These are phyloP conservation scores for Fibroporia radiculosa DNA, from an alignment of 768 basidiomycete genomes.

Conservation along the genomic window DNA sequence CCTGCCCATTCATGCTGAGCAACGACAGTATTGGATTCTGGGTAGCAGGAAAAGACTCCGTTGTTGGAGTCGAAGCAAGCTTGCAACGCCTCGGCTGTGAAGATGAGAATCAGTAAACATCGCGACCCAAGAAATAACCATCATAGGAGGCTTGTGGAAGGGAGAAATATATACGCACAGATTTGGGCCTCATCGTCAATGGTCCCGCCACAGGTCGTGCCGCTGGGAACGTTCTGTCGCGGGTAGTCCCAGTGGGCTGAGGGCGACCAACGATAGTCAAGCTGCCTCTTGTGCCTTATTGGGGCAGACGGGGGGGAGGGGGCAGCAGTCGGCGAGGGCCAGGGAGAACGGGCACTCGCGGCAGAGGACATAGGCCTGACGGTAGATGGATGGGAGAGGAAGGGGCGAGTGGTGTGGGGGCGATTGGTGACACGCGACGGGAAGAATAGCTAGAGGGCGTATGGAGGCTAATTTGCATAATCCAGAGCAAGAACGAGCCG, in stretches of 20 bases:
- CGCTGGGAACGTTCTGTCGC: background rate
- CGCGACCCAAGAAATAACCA: background rate
- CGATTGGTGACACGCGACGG: conserved; percentile 13
- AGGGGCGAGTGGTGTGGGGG: conserved; percentile 14
- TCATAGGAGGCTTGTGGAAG: background rate
- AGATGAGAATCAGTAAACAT: background rate
- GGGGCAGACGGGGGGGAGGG: conserved; percentile 20
- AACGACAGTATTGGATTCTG: conserved; percentile 43
- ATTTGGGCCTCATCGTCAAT: conserved; percentile 15
- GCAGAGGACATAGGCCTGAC: conserved; percentile 13
- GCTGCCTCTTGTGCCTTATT: conserved; percentile 25
- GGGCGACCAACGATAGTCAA: conserved; percentile 1
- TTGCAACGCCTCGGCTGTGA: conserved; percentile 30
- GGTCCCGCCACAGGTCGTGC: background rate
- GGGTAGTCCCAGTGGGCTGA: background rate
- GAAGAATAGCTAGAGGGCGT: conserved; percentile 9
- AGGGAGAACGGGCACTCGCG: conserved; percentile 25
- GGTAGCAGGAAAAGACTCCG: conserved; percentile 72
- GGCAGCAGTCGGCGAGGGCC: conserved; percentile 36
- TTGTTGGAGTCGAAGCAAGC: conserved; percentile 58
- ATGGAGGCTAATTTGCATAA: conserved; percentile 23
- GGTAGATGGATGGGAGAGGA: conserved; percentile 18
- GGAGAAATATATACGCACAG: conserved; percentile 8
- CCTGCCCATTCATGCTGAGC: conserved; percentile 70
- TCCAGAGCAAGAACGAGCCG: conserved; percentile 19